phyloP scores from a whole-genome alignment of 371 early-diverging fungal genomes.

The Furculomyces boomerangus region DNA sequence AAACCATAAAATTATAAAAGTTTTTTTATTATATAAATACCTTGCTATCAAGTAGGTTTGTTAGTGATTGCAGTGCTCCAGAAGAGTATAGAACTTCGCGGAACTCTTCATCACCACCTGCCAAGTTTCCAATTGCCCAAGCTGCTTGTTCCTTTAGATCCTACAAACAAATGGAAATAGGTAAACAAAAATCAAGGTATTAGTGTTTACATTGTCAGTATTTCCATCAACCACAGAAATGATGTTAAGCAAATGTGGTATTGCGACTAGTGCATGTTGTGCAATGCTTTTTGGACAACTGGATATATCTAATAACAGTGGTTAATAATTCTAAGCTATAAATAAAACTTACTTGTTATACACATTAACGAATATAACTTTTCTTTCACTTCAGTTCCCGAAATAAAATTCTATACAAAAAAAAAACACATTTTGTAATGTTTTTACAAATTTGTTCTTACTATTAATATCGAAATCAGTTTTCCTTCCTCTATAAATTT shows the following conservation, averaged over 20 bases:
- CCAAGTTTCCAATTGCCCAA: constrained; percentile 54
- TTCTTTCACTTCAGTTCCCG: background rate
- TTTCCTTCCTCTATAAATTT: background rate
- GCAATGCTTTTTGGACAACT: background rate
- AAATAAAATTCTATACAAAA: background rate
- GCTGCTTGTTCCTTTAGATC: constrained; percentile 53
- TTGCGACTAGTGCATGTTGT: background rate
- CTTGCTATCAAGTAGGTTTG: constrained; percentile 30
- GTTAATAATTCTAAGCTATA: too few species aligned
- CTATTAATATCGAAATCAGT: background rate
- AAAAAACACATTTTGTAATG: too few species aligned
- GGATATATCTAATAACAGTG: background rate
- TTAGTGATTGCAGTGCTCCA: constrained; percentile 37
- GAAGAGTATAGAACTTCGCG: constrained; percentile 34
- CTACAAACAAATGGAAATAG: constrained; percentile 23
- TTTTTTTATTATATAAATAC: constrained; percentile 6
- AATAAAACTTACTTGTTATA: background rate
- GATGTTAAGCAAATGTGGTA: background rate
- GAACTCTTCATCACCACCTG: constrained; percentile 37
- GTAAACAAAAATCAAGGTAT: too few species aligned
- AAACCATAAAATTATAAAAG: background rate
- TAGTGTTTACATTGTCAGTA: background rate
- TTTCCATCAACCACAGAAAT: too few species aligned
- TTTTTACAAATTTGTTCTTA: too few species aligned
- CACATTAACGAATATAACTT: background rate